These are phyloP conservation scores for Sindora glabra DNA, from an alignment of 306 rosid genomes.

Conservation along the genomic window DNA sequence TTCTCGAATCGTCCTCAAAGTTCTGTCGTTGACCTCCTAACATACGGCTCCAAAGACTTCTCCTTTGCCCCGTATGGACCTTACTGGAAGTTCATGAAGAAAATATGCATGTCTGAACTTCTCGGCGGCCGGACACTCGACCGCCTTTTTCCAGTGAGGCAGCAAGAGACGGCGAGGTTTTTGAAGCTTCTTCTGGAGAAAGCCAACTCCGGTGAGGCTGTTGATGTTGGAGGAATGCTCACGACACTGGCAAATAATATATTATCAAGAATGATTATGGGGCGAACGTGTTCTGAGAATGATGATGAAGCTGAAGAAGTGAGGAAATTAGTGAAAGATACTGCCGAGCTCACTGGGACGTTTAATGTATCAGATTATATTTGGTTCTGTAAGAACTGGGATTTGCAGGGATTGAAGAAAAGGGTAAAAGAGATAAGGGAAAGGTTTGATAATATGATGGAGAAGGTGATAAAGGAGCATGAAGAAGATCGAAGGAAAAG, in stretches of 20 bases:
- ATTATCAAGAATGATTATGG: slow-evolving; percentile 43
- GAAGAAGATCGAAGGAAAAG: slow-evolving; percentile 14
- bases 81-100: slow-evolving; percentile 50
- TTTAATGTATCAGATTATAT: slow-evolving; percentile 32
- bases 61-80: slow-evolving; percentile 31
- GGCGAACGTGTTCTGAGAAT: slow-evolving; percentile 19
- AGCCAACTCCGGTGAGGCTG: slow-evolving; percentile 10
- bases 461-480: slow-evolving; percentile 37
- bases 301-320: slow-evolving; percentile 29
- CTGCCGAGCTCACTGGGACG: slow-evolving; percentile 21
- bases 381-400: slow-evolving; percentile 37
- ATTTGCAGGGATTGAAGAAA: slow-evolving; percentile 30
- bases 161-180: slow-evolving; percentile 18
- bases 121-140: slow-evolving; percentile 35
- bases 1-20: slow-evolving; percentile 19
- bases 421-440: slow-evolving; percentile 17
- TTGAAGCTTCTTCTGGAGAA: not conserved
- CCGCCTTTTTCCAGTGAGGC: slow-evolving; percentile 10
- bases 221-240: slow-evolving; percentile 31
- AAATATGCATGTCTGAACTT: slow-evolving; percentile 35
- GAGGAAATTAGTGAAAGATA: slow-evolving; percentile 25
- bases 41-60: slow-evolving; percentile 24
- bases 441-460: slow-evolving; percentile 37
- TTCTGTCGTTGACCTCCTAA: slow-evolving; percentile 16
- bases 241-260: slow-evolving; percentile 14